These are phyloP conservation scores for Pestalotiopsis sp. DNA, from an alignment of 2,329 filamentous ascomycete species.

Conservation along the genomic window DNA sequence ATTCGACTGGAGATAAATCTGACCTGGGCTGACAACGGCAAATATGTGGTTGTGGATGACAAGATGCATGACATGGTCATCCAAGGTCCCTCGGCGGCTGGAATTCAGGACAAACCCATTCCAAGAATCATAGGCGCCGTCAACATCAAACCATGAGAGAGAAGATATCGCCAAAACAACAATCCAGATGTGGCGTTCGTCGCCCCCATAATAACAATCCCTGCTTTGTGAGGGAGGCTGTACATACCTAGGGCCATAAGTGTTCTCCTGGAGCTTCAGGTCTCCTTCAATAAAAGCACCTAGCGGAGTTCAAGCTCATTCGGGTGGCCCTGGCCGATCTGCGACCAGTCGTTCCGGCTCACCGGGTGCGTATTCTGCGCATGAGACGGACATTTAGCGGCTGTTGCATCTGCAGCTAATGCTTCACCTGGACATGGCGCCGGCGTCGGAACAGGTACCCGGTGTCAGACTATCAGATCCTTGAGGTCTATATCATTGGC, in stretches of 20 bases:
- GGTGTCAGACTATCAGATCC: not conserved
- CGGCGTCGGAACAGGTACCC: not conserved
- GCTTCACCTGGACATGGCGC: not conserved
- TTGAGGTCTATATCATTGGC: not conserved
- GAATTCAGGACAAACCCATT: no score
- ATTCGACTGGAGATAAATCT: no score
- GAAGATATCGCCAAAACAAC: not conserved
- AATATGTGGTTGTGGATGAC: no score
- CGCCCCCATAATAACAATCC: not conserved
- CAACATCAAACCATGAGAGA: not conserved
- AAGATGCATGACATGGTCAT: no score
- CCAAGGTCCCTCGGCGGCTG: no score
- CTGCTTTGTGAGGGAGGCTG: not conserved
- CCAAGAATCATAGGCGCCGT: not conserved
- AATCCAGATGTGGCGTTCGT: not conserved
- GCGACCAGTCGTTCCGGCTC: not conserved
- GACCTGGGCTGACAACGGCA: no score
- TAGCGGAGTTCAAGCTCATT: not conserved
- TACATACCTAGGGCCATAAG: not conserved
- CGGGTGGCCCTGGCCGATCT: not conserved
- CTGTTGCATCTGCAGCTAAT: not conserved
- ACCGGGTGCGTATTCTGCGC: not conserved
- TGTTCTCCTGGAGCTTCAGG: not conserved
- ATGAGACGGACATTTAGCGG: not conserved
- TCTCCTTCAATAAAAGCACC: not conserved